Evolutionary conservation across 2,329 filamentous ascomycete genomes (phyloP).

Genomic region (Zasmidium citrigriseum): DNA sequence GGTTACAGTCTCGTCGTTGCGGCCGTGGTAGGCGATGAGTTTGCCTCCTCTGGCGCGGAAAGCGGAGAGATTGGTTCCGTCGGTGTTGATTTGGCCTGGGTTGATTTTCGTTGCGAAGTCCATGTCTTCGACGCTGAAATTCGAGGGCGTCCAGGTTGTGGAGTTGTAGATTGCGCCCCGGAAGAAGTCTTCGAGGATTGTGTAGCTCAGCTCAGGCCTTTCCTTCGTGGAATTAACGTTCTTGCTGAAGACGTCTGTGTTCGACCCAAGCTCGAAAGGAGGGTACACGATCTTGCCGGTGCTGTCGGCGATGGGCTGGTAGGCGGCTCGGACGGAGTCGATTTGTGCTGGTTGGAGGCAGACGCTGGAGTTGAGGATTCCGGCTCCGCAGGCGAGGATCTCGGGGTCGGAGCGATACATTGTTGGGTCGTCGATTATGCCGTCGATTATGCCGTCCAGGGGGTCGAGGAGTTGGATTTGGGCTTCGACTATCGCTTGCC

Average conservation of each 20-base stretch:
- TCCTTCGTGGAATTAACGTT: conserved; percentile 35
- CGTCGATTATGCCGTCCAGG: too few relatives aligned
- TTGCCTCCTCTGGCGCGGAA: conserved; percentile 45
- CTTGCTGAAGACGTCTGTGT: conserved; percentile 33
- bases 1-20: too few relatives aligned
- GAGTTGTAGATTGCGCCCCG: conserved; percentile 50
- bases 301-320: too few relatives aligned
- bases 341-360: too few relatives aligned
- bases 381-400: conserved; percentile 31
- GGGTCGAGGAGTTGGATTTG: conserved; percentile 26
- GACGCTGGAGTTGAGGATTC: conserved; percentile 36
- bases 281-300: not conserved
- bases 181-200: conserved; percentile 53
- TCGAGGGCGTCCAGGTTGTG: conserved; percentile 40
- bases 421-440: too few relatives aligned
- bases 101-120: conserved; percentile 35
- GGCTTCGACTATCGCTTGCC: not conserved
- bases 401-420: too few relatives aligned
- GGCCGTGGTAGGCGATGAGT: conserved; percentile 38
- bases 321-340: too few relatives aligned
- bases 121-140: conserved; percentile 41
- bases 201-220: conserved; percentile 47
- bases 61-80: conserved; percentile 36
- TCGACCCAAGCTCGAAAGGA: conserved; percentile 1
- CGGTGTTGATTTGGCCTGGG: conserved; percentile 42